Conservation (phyloP, 2,329 filamentous ascomycete species). For the Fusarium scirpi region DNA sequence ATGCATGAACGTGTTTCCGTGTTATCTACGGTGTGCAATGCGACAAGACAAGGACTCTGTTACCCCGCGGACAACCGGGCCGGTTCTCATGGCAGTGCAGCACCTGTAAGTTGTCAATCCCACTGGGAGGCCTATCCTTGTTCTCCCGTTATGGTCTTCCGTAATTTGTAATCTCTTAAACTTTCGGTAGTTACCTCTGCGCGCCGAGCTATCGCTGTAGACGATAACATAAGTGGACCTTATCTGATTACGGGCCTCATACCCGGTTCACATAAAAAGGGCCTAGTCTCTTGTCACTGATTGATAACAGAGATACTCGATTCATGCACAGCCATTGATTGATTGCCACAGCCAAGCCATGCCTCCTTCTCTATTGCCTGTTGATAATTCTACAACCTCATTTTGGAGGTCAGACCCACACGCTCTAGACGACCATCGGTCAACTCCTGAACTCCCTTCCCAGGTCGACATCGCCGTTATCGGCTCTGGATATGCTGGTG, state of each 20-base stretch:
- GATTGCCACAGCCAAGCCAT: background rate
- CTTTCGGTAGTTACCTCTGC: background rate
- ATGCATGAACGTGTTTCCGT: background rate
- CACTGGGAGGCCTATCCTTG: background rate
- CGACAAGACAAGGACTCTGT: background rate
- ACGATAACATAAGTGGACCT: background rate
- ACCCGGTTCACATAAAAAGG: background rate
- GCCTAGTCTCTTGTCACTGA: background rate
- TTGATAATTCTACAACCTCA: background rate
- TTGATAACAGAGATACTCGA: background rate
- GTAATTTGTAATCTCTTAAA: background rate
- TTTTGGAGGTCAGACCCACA: slow-evolving; percentile 12
- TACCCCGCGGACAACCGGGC: background rate
- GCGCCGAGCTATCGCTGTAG: background rate
- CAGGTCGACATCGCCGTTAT: slow-evolving; percentile 3
- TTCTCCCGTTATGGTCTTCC: background rate
- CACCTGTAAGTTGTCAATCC: background rate
- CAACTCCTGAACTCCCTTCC: background rate
- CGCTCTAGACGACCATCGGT: background rate
- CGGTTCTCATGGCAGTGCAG: background rate
- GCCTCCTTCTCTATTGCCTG: background rate
- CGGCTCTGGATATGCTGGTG: slow-evolving; percentile 1
- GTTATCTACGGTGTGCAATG: background rate
- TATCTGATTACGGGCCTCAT: background rate
- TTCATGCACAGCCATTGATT: background rate